These are phyloP conservation scores for Kwoniella heveanensis DNA, from an alignment of 768 basidiomycete genomes.

Conservation along the genomic window DNA sequence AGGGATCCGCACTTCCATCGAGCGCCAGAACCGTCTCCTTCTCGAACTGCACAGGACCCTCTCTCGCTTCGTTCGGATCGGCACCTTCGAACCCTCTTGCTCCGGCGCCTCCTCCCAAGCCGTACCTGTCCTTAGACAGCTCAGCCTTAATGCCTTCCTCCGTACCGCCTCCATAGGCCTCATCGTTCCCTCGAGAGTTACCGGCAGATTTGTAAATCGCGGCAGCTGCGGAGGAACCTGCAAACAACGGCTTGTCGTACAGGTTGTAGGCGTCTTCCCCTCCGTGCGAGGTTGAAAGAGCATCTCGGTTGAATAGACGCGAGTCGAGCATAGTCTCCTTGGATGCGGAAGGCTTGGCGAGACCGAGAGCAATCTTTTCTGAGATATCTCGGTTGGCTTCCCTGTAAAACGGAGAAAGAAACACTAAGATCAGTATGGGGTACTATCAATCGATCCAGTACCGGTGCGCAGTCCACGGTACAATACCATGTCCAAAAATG, in stretches of 20 bases:
- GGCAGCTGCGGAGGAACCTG: constrained; percentile 93
- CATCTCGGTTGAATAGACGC: constrained; percentile 95
- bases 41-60: constrained; percentile 98
- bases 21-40: constrained; percentile 63
- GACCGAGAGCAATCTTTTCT: constrained; percentile 95
- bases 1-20: constrained; percentile 71
- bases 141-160: constrained; percentile 91
- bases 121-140: constrained; percentile 90
- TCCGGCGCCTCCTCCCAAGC: constrained; percentile 72
- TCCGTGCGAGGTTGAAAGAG: constrained; percentile 75
- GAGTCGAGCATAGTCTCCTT: constrained; percentile 98
- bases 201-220: constrained; percentile 98
- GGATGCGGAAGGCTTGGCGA: constrained; percentile 92
- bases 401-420: constrained; percentile 33
- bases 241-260: constrained; percentile 93
- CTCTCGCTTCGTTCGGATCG: constrained; percentile 74
- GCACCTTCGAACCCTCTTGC: constrained; percentile 83
- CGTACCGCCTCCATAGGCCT: constrained; percentile 89
- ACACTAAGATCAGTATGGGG: too few relatives aligned
- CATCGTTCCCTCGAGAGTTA: constrained; percentile 74
- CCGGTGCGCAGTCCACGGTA: too few relatives aligned
- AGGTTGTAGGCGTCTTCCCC: constrained; percentile 92
- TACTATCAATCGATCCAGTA: neutral
- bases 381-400: constrained; percentile 99
- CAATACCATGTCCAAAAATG: too few relatives aligned